A percentile compares a stretch with the other conserved stretches of the same genome.
Conservation (phyloP, 805 yeast species). For the Saturnispora silvae region DNA sequence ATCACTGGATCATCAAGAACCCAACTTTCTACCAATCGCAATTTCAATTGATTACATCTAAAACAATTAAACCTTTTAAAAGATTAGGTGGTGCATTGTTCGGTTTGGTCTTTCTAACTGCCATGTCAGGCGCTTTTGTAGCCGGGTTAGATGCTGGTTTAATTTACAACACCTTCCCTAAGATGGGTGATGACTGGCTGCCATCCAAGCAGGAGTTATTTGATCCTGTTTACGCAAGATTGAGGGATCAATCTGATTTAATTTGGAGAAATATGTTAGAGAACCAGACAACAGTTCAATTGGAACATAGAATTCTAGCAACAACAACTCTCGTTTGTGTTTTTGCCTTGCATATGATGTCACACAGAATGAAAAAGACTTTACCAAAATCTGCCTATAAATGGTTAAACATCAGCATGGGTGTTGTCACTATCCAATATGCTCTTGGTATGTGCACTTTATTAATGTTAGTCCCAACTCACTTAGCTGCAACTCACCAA, state of each 20-base stretch:
- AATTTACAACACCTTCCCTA: conserved; percentile 92
- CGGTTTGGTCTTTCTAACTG: conserved; percentile 71
- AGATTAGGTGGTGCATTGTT: conserved; percentile 45
- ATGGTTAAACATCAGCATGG: conserved; percentile 62
- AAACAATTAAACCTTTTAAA: conserved; percentile 49
- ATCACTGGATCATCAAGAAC: conserved; percentile 53
- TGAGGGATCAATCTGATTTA: conserved; percentile 56
- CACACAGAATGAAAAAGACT: conserved; percentile 40
- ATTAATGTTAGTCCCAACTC: conserved; percentile 80
- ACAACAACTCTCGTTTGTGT: conserved; percentile 66
- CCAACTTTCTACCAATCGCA: conserved; percentile 47
- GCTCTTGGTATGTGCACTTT: conserved; percentile 80
- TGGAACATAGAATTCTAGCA: conserved; percentile 82
- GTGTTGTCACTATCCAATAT: conserved; percentile 75
- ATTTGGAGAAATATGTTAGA: conserved; percentile 91
- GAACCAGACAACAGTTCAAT: conserved; percentile 92
- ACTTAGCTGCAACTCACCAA: conserved; percentile 91
- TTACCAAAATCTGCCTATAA: conserved; percentile 49
- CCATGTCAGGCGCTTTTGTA: conserved; percentile 96
- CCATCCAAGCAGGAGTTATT: conserved; percentile 75
- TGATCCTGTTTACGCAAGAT: conserved; percentile 61
- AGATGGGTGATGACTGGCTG: conserved; percentile 78
- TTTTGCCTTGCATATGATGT: conserved; percentile 60
- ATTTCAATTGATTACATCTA: conserved; percentile 50
- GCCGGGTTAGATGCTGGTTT: conserved; percentile 98